Evolutionary conservation across 305 asterid species (phyloP).

Genomic region (Fraxinus angustifolia): DNA sequence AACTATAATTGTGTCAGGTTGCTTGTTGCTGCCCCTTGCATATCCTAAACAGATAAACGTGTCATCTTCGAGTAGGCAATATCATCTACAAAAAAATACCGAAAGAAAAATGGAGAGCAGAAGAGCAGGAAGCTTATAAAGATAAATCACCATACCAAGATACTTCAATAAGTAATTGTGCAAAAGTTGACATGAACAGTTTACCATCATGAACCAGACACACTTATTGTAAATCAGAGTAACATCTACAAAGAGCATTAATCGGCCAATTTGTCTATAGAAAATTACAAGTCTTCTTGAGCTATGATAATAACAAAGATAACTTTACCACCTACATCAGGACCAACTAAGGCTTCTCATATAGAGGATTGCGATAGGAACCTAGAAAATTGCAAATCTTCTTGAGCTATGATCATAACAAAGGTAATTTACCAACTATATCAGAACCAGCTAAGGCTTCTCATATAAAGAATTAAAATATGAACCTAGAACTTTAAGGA

Average conservation of each 20-base stretch:
- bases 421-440: slow-evolving; percentile 8
- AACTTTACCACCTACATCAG: background rate
- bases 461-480: background rate
- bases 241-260: background rate
- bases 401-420: background rate
- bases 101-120: background rate
- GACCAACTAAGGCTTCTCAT: background rate
- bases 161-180: slow-evolving; percentile 15
- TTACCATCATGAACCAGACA: slow-evolving; percentile 3
- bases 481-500: background rate
- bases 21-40: slow-evolving; percentile 53
- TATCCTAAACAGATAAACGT: slow-evolving; percentile 43
- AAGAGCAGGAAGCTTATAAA: background rate
- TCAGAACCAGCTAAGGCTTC: background rate
- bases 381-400: background rate
- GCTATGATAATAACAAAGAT: background rate
- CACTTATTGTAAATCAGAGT: background rate
- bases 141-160: background rate
- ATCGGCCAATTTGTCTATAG: background rate
- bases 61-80: background rate
- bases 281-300: background rate
- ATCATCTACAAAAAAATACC: background rate
- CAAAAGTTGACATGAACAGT: background rate
- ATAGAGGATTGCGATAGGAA: background rate
- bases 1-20: slow-evolving; percentile 76